Evolutionary conservation across 495 filamentous ascomycete genomes (phyloP), one percentile per base, ranked within the genome.

Genomic region (Talaromyces adpressus): DNA sequence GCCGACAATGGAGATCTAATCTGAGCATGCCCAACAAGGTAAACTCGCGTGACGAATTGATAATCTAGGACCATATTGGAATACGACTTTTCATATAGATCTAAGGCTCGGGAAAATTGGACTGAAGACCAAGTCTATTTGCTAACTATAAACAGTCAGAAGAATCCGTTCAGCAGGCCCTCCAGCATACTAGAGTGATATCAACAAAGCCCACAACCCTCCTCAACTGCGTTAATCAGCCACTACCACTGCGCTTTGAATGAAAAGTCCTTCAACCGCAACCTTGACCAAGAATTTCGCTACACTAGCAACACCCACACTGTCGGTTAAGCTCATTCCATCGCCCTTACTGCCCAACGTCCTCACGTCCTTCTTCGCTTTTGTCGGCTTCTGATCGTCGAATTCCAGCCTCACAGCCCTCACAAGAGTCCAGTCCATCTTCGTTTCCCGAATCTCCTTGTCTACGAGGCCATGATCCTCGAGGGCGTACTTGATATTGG

Each of bases 401-500:
- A 70, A 72, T 69, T 66, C 45, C 63, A 80, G 66, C 22, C 73
- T 67, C 20, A 71, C 68, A 22, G 77, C 75, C 20, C 79, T 72
- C 59, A 78, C 79, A 64, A 78, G 66, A 51, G 78, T 78, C 71
- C 68, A 80, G 36, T 75, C 71, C 34, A 79, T 67, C 18, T 73
- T 75, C 60, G 70, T 76, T 9, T 62, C 59, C 49, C 76, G 72
- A 59, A 80, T 71, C 63, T 77, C 74, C 52, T 68, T 65, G 52
- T 77, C 78, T 23, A 76, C 69, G 36, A 73, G 64, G 57, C 73
- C 70, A 63, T 81, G 79, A 64, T 81, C 79, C 22, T 74, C 73
- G 53, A 79, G 77, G 57, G 74, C 72, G 64, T 77, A 74, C 61
- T 70, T 74, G 73, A 81, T 72, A 57, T 80, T 81, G 61, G 76